Evolutionary conservation across 108 stramenopile genomes (phyloP).

Genomic region (Epithemia pelagica): DNA sequence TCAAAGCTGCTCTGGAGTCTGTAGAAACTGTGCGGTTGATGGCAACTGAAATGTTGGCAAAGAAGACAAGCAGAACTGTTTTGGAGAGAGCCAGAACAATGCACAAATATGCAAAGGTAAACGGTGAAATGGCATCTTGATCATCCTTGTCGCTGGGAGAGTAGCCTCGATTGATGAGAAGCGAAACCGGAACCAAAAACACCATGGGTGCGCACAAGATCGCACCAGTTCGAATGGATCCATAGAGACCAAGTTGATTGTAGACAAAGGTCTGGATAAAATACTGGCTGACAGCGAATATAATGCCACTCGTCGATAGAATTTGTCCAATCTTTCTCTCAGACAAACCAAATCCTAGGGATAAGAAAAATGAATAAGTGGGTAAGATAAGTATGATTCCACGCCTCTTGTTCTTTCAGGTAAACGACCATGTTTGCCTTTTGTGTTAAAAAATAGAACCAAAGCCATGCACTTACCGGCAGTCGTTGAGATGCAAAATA

Average conservation of each 20-base stretch:
- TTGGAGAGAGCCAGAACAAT: constrained; percentile 28
- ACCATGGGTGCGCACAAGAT: constrained; percentile 2
- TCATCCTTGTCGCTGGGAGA: neutral
- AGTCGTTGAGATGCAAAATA: constrained; percentile 51
- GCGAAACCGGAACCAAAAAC: constrained; percentile 7
- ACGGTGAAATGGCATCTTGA: neutral
- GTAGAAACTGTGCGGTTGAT: constrained; percentile 53
- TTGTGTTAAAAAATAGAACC: too few species aligned
- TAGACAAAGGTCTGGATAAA: constrained; percentile 28
- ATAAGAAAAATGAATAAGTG: too few species aligned
- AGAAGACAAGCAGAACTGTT: constrained; percentile 39
- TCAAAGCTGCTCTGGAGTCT: constrained; percentile 55
- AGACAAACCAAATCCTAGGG: constrained; percentile 43
- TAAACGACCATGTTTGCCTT: too few species aligned
- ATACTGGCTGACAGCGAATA: constrained; percentile 50
- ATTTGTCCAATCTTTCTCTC: constrained; percentile 61
- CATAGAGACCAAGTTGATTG: constrained; percentile 39
- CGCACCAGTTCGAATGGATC: constrained; percentile 8
- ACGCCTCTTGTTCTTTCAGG: too few species aligned
- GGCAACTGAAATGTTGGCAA: constrained; percentile 46
- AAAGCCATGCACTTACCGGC: constrained; percentile 17
- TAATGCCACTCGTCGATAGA: constrained; percentile 38
- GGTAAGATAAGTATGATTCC: too few species aligned
- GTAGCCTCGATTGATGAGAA: constrained; percentile 7
- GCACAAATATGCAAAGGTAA: constrained; percentile 14